These are phyloP conservation scores for Jatropha multifida DNA, from an alignment of 441 rosid genomes.

Conservation along the genomic window DNA sequence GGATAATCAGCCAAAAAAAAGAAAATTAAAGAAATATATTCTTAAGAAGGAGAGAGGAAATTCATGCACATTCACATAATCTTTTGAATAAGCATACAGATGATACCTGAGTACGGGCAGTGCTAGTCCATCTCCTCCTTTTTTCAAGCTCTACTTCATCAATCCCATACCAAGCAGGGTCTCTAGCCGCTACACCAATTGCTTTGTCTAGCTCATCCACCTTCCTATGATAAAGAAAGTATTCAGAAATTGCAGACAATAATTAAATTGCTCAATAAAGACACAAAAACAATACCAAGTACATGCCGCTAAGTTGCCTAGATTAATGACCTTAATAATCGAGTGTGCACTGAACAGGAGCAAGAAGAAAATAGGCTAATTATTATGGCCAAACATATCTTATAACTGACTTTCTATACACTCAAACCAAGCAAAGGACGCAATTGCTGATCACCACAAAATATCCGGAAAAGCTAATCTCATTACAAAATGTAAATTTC, in stretches of 20 bases:
- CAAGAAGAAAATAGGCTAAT: neutral
- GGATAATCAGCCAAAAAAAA: neutral
- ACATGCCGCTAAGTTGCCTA: neutral
- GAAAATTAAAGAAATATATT: neutral
- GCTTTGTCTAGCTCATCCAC: conserved; percentile 97
- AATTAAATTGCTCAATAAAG: conserved; percentile 19
- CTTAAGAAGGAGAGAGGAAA: neutral
- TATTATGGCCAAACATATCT: neutral
- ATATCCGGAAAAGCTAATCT: neutral
- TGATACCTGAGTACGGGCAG: conserved; percentile 77
- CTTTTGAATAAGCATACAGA: neutral
- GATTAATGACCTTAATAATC: neutral
- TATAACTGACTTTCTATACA: neutral
- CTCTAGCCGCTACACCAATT: conserved; percentile 80
- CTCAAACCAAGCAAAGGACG: neutral
- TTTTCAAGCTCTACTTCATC: conserved; percentile 78
- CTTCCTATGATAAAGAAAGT: conserved; percentile 72
- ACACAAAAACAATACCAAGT: neutral
- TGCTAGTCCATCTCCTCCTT: conserved; percentile 93
- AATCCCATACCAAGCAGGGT: conserved; percentile 90
- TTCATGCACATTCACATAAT: neutral
- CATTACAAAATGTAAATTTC: neutral
- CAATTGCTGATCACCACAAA: neutral
- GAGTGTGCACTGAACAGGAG: neutral
- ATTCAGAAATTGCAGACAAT: conserved; percentile 41